A percentile compares a stretch with the other conserved stretches of the same genome.
These are phyloP conservation scores for Vigna reflexopilosa DNA, from an alignment of 306 rosid genomes.

Conservation along the genomic window DNA sequence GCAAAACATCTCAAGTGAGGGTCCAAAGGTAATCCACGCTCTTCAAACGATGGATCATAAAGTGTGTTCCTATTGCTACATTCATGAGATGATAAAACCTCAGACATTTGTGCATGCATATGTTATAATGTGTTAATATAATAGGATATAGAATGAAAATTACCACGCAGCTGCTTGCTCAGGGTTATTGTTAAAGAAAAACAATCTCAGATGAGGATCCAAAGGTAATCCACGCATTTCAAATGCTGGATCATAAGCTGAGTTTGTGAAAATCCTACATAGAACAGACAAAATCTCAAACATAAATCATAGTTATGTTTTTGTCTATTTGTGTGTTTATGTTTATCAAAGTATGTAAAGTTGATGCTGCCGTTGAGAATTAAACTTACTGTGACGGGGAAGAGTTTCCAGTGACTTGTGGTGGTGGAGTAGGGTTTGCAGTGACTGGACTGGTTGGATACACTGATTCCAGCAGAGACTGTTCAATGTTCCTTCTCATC, in stretches of 20 bases:
- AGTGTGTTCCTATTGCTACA: background rate
- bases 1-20: background rate
- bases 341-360: background rate
- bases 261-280: conserved; percentile 11
- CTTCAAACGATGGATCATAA: background rate
- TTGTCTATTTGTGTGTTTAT: too few species aligned
- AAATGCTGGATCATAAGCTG: conserved; percentile 51
- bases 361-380: background rate
- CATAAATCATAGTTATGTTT: background rate
- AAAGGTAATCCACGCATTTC: conserved; percentile 53
- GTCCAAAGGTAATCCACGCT: background rate
- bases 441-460: background rate
- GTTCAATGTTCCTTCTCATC: conserved; percentile 34
- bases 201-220: conserved; percentile 63
- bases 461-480: conserved; percentile 24
- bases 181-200: background rate
- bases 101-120: background rate
- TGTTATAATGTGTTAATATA: background rate
- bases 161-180: conserved; percentile 36
- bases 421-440: background rate
- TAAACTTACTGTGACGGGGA: conserved; percentile 3
- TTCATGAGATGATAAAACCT: background rate
- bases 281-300: background rate
- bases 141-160: background rate
- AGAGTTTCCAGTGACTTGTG: background rate